A percentile compares a stretch with the other conserved stretches of the same genome.
These are phyloP conservation scores for Sphagnum magellanicum DNA, from an alignment of 228 moss, liverwort and hornwort genomes.

Conservation along the genomic window DNA sequence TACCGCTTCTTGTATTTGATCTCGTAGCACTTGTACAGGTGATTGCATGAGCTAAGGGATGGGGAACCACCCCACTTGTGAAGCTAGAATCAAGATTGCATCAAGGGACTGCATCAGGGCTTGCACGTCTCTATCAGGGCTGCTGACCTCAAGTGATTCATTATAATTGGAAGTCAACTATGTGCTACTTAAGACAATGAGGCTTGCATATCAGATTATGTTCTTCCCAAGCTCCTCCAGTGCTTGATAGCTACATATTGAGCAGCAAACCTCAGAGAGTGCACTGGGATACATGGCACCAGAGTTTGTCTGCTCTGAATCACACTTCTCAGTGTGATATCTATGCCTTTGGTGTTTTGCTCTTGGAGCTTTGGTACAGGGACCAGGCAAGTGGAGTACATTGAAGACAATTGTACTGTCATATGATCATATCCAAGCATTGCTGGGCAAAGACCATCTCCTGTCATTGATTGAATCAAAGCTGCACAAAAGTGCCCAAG, in stretches of 20 bases:
- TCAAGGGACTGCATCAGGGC: constrained; percentile 67
- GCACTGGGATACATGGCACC: constrained; percentile 98
- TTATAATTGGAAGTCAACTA: constrained; percentile 86
- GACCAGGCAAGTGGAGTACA: constrained; percentile 86
- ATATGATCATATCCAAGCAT: constrained; percentile 77
- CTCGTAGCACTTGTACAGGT: constrained; percentile 76
- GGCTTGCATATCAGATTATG: constrained; percentile 75
- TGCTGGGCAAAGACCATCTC: constrained; percentile 77
- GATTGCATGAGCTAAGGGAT: constrained; percentile 71
- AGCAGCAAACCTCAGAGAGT: constrained; percentile 93
- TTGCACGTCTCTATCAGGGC: constrained; percentile 77
- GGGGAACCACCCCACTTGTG: constrained; percentile 71
- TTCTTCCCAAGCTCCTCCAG: constrained; percentile 76
- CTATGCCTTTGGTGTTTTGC: constrained; percentile 85
- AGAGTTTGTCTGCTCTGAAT: constrained; percentile 76
- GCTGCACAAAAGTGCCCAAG: constrained; percentile 47
- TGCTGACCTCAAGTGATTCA: constrained; percentile 75
- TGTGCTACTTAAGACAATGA: constrained; percentile 52
- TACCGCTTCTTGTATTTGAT: constrained; percentile 89
- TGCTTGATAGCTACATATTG: constrained; percentile 84
- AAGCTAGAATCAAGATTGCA: constrained; percentile 68
- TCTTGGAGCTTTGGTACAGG: constrained; percentile 92
- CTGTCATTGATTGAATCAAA: constrained; percentile 65
- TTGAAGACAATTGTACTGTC: constrained; percentile 93
- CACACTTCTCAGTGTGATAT: constrained; percentile 95